Evolutionary conservation across 176 grass and related monocot species (phyloP).

Genomic region (Paspalum notatum): DNA sequence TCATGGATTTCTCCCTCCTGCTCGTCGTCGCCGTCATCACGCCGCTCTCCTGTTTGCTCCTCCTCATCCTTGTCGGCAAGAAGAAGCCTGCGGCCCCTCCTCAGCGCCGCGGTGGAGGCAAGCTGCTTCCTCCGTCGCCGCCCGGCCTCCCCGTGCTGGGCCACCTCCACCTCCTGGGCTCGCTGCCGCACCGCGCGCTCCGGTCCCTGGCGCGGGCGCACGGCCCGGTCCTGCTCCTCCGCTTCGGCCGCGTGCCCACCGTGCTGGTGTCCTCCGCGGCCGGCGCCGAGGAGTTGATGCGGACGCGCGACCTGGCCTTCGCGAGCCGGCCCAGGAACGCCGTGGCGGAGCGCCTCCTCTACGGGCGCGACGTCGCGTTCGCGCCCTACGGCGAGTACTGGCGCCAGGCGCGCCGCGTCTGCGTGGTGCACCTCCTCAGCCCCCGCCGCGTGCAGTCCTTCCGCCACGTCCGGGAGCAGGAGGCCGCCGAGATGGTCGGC

Average conservation of each 20-base stretch:
- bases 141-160: constrained; percentile 36
- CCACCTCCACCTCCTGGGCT: constrained; percentile 50
- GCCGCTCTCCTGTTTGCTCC: not conserved
- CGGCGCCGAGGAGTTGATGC: constrained; percentile 49
- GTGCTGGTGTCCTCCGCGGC: constrained; percentile 60
- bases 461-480: constrained; percentile 31
- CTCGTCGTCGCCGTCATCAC: too few species aligned
- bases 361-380: constrained; percentile 56
- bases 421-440: constrained; percentile 54
- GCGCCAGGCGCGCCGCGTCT: constrained; percentile 56
- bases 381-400: constrained; percentile 66
- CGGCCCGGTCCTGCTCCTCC: constrained; percentile 64
- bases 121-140: constrained; percentile 14
- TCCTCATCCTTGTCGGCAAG: not conserved
- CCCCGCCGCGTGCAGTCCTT: constrained; percentile 28
- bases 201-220: constrained; percentile 33
- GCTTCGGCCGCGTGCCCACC: constrained; percentile 41
- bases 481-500: constrained; percentile 16
- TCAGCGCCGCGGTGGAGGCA: not conserved
- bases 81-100: not conserved
- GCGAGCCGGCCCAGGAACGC: constrained; percentile 34
- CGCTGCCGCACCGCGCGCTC: constrained; percentile 46
- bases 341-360: constrained; percentile 41
- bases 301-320: constrained; percentile 53
- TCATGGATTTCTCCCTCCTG: too few species aligned